These are phyloP conservation scores for Musa balbisiana DNA, from an alignment of 202 grass and related monocot species.

Conservation along the genomic window DNA sequence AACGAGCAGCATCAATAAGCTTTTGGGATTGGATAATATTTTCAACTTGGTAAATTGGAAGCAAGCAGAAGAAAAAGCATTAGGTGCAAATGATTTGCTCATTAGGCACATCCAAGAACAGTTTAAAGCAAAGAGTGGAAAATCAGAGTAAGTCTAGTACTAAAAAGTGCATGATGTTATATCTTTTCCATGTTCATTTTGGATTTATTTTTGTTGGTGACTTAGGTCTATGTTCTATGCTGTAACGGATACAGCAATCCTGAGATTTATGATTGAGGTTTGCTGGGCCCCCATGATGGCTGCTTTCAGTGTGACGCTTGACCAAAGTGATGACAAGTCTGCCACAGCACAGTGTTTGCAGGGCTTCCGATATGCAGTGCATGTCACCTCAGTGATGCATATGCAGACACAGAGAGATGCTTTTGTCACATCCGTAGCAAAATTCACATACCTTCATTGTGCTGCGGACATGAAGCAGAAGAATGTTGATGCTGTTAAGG, in stretches of 20 bases:
- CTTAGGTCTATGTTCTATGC: slow-evolving; percentile 85
- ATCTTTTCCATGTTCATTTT: not conserved
- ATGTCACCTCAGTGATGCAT: slow-evolving; percentile 85
- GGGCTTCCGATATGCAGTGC: slow-evolving; percentile 76
- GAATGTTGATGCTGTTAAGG: slow-evolving; percentile 93
- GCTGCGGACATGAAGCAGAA: slow-evolving; percentile 97
- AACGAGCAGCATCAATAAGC: slow-evolving; percentile 66
- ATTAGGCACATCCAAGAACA: slow-evolving; percentile 94
- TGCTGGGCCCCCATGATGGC: slow-evolving; percentile 99
- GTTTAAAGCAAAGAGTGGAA: slow-evolving; percentile 89
- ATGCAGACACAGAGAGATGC: slow-evolving; percentile 97
- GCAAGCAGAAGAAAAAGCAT: slow-evolving; percentile 75
- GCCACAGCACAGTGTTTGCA: slow-evolving; percentile 81
- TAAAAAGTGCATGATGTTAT: not conserved
- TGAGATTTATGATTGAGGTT: slow-evolving; percentile 93
- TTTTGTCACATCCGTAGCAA: slow-evolving; percentile 90
- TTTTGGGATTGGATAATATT: slow-evolving; percentile 90
- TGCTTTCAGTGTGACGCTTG: slow-evolving; percentile 88
- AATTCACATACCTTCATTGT: slow-evolving; percentile 93
- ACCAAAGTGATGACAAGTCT: slow-evolving; percentile 80
- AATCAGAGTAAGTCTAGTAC: slow-evolving; percentile 60
- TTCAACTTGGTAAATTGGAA: slow-evolving; percentile 81
- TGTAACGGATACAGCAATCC: slow-evolving; percentile 73
- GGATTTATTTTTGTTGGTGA: slow-evolving; percentile 27
- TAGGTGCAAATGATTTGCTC: slow-evolving; percentile 85